These are phyloP conservation scores for Articulospora tetracladia DNA, from an alignment of 495 filamentous ascomycete genomes.

Conservation along the genomic window DNA sequence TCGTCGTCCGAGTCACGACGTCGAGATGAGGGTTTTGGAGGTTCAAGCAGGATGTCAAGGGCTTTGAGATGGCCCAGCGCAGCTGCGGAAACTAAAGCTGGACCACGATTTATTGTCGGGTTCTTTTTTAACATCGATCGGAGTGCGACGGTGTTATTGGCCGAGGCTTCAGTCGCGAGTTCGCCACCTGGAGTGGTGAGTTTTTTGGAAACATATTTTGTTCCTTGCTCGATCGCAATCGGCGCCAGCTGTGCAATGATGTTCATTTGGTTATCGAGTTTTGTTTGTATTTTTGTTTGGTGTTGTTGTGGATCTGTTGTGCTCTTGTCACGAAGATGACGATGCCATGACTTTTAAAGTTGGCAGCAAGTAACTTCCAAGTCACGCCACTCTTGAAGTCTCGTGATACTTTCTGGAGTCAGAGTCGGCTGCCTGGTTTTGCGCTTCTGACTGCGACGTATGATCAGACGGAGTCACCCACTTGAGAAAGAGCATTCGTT, in stretches of 20 bases:
- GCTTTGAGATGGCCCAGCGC: neutral
- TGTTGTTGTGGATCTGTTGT: neutral
- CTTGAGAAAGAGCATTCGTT: neutral
- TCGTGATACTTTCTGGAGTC: neutral
- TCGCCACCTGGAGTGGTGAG: neutral
- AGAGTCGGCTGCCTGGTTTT: neutral
- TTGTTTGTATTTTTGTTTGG: neutral
- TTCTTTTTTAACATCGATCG: constrained; percentile 1
- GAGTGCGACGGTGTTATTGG: constrained; percentile 1
- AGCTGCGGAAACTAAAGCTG: constrained; percentile 9
- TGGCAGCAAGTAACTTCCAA: neutral
- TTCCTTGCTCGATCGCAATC: constrained; percentile 6
- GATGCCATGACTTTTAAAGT: neutral
- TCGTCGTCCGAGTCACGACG: neutral
- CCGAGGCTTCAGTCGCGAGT: constrained; percentile 4
- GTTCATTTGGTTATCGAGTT: neutral
- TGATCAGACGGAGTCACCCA: neutral
- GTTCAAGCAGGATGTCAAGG: constrained; percentile 8
- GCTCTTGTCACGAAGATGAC: neutral
- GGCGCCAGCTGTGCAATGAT: constrained; percentile 3
- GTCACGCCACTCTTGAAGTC: neutral
- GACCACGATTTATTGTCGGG: constrained; percentile 4
- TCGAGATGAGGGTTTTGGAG: neutral
- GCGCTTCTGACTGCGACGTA: neutral
- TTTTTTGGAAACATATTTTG: constrained; percentile 9